Evolutionary conservation across 345 rosid species (phyloP).

Genomic region (Durio zibethinus): DNA sequence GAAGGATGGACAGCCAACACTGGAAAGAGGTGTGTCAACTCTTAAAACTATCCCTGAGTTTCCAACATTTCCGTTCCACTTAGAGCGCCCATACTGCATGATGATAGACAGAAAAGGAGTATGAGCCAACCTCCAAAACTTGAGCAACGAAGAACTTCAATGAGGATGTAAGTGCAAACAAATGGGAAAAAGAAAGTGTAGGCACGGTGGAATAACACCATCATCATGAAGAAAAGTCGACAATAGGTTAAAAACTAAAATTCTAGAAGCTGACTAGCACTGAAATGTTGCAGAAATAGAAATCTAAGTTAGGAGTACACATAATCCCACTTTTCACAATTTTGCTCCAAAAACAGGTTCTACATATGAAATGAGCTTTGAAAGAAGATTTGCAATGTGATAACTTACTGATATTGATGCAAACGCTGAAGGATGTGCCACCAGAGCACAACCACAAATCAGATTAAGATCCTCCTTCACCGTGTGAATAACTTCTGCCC

Average conservation of each 20-base stretch:
- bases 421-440: constrained; percentile 68
- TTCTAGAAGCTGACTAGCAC: neutral
- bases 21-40: constrained; percentile 65
- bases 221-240: neutral
- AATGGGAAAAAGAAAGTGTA: neutral
- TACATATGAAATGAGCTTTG: neutral
- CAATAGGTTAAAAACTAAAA: neutral
- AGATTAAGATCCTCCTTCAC: constrained; percentile 71
- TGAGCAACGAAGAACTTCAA: neutral
- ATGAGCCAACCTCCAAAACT: neutral
- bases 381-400: neutral
- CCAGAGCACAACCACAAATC: constrained; percentile 66
- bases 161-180: neutral
- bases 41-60: constrained; percentile 74
- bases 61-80: constrained; percentile 88
- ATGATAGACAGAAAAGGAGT: neutral
- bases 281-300: neutral
- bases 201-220: neutral
- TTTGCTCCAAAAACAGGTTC: neutral
- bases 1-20: constrained; percentile 62
- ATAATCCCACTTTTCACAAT: neutral
- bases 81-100: constrained; percentile 84
- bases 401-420: constrained; percentile 75
- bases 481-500: constrained; percentile 72
- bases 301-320: neutral